Evolutionary conservation across 805 yeast species (phyloP).

Genomic region (Ogataea pignaliae): DNA sequence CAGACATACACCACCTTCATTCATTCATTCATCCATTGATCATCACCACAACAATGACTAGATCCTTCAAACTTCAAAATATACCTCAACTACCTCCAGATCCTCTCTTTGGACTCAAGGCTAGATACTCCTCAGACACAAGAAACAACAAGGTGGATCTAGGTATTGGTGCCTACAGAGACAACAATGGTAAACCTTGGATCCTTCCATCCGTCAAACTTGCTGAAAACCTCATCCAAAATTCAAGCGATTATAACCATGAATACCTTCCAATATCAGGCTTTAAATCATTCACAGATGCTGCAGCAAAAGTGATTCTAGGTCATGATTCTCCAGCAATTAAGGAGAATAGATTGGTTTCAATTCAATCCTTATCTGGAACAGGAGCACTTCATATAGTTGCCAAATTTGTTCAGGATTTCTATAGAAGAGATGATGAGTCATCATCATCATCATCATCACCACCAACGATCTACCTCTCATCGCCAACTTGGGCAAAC

Average conservation of each 20-base stretch:
- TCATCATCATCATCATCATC: constrained; percentile 15
- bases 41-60: constrained; percentile 15
- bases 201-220: constrained; percentile 72
- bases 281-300: constrained; percentile 56
- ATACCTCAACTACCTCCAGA: constrained; percentile 74
- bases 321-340: constrained; percentile 57
- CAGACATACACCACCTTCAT: too few relatives aligned
- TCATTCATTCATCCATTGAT: too few relatives aligned
- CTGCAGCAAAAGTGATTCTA: constrained; percentile 69
- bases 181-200: constrained; percentile 84
- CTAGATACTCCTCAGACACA: constrained; percentile 54
- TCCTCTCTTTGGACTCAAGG: constrained; percentile 79
- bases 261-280: constrained; percentile 88
- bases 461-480: constrained; percentile 55
- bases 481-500: constrained; percentile 97
- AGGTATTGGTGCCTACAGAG: constrained; percentile 95
- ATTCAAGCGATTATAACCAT: constrained; percentile 65
- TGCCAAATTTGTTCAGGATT: constrained; percentile 59
- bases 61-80: constrained; percentile 28
- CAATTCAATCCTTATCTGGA: constrained; percentile 78
- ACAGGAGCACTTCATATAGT: constrained; percentile 91
- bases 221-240: constrained; percentile 64
- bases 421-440: constrained; percentile 31
- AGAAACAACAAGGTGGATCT: constrained; percentile 72
- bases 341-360: constrained; percentile 44